These are phyloP conservation scores for Paraphoma chrysanthemicola DNA, from an alignment of 2,329 filamentous ascomycete genomes.

Conservation along the genomic window DNA sequence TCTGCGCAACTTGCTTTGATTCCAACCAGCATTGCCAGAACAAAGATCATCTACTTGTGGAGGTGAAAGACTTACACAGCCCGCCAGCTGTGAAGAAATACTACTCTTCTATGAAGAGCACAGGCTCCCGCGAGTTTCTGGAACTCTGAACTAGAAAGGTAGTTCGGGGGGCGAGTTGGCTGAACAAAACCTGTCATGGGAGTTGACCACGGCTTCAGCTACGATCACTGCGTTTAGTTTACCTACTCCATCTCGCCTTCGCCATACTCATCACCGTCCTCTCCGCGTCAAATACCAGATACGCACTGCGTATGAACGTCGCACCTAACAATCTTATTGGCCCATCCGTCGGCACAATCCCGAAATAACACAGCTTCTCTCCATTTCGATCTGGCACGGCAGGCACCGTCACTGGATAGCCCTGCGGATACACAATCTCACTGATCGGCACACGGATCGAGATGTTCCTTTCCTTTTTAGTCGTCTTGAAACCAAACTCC, in stretches of 20 bases:
- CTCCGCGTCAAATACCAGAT: constrained; percentile 18
- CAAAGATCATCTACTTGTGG: too few species aligned
- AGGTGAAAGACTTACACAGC: too few species aligned
- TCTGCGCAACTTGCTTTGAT: too few species aligned
- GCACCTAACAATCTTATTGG: constrained; percentile 12
- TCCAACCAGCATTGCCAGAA: too few species aligned
- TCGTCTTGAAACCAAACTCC: neutral
- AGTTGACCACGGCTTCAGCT: too few species aligned
- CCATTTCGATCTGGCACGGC: constrained; percentile 10
- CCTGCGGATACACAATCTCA: constrained; percentile 19
- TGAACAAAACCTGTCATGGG: too few species aligned
- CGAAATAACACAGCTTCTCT: constrained; percentile 17
- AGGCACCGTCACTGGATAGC: constrained; percentile 15
- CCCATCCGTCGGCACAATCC: constrained; percentile 40
- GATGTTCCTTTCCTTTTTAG: neutral
- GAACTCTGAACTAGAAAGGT: neutral
- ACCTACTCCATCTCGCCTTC: constrained; percentile 6
- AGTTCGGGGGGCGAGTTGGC: too few species aligned
- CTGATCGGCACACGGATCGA: constrained; percentile 12
- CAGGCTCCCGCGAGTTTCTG: neutral
- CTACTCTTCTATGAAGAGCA: neutral
- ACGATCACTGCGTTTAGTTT: neutral
- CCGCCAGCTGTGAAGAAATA: neutral
- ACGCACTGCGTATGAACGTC: constrained; percentile 15
- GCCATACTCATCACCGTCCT: constrained; percentile 8